Evolutionary conservation across 768 basidiomycete species (phyloP).

Genomic region (Mycena capillaripes): DNA sequence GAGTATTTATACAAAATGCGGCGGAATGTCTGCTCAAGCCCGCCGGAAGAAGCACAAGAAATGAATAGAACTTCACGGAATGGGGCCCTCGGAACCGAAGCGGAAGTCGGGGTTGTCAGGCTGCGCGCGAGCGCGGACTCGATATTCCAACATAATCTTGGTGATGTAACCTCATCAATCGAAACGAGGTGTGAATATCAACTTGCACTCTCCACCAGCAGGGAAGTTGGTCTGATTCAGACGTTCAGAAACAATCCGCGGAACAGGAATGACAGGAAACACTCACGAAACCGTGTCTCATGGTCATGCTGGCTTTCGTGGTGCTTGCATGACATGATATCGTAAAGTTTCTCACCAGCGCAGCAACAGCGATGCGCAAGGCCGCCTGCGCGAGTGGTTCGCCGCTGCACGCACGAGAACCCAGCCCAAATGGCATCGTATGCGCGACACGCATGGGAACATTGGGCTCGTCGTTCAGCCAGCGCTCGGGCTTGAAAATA

Average conservation of each 20-base stretch:
- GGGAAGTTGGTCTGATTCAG: slow-evolving; percentile 83
- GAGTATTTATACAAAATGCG: too few relatives aligned
- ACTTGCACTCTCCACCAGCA: slow-evolving; percentile 82
- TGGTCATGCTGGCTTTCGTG: slow-evolving; percentile 80
- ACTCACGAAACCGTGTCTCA: slow-evolving; percentile 86
- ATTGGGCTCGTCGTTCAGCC: slow-evolving; percentile 71
- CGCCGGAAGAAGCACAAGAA: too few relatives aligned
- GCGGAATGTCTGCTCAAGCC: too few relatives aligned
- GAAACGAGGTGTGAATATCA: slow-evolving; percentile 74
- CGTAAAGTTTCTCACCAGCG: slow-evolving; percentile 77
- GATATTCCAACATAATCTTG: too few relatives aligned
- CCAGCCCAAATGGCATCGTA: slow-evolving; percentile 86
- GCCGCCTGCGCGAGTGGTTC: slow-evolving; percentile 81
- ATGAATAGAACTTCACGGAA: too few relatives aligned
- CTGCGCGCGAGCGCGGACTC: too few relatives aligned
- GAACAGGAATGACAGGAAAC: slow-evolving; percentile 3
- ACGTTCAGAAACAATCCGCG: neutral
- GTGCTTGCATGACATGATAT: slow-evolving; percentile 77
- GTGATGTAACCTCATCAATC: too few relatives aligned
- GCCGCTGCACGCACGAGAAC: slow-evolving; percentile 81
- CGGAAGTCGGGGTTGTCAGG: too few relatives aligned
- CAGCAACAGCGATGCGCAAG: slow-evolving; percentile 70
- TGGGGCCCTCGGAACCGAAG: too few relatives aligned
- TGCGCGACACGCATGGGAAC: slow-evolving; percentile 73
- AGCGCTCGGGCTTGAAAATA: slow-evolving; percentile 82